Base-by-base conservation (phyloP, 768 basidiomycete species). In the Pluteus cervinus region DNA sequence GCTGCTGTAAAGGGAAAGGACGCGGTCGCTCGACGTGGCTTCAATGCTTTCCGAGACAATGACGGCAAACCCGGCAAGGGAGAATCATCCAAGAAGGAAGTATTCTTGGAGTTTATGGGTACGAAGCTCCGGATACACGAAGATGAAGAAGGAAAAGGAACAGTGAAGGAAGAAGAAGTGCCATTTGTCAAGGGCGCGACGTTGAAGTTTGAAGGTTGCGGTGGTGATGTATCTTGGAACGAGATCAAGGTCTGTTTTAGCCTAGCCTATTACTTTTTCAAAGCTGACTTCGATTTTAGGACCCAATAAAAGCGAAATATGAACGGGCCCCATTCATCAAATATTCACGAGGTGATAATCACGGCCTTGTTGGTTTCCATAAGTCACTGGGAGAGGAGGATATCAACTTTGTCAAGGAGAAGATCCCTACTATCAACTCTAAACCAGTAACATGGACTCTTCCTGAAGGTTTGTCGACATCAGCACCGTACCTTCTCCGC, bases 31-130 rank as follows among this genome's bases (percentile, higher is more conserved):
- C 60, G 60, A 14, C 62, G 62, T 8, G 81, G 81, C 8, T 91
- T 91, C 62, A 81, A 90, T 51, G 88, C 88, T 11, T 91, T 91
- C 67, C 68, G 69, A 37, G 77, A 82, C 44, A 79, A 76, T 73
- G 64, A 54, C 7, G 57, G 55, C 35, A 63, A n/a, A 58, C 14
- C 68, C 63, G 31, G 54, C 55, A 31, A 58, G 50, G 16, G 62
- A 60, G 39, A 40, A 43, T 4, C 51, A 45, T 21, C 38, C 52
- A 23, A 66, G 45, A 76, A 75, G 12, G 80, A 86, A 33, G 64
- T 86, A 1, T 78, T 70, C 42, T 71, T 89, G 35, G 79, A 88
- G 46, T 86, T 86, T 57, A 69, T 89, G 61, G 86, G 85, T 7
- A 68, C 62, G 31, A 81, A 78, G 42, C 56, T 89, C 36, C 71